phyloP scores from a whole-genome alignment of 129 eudicot species.

The Smallanthus sonchifolius region DNA sequence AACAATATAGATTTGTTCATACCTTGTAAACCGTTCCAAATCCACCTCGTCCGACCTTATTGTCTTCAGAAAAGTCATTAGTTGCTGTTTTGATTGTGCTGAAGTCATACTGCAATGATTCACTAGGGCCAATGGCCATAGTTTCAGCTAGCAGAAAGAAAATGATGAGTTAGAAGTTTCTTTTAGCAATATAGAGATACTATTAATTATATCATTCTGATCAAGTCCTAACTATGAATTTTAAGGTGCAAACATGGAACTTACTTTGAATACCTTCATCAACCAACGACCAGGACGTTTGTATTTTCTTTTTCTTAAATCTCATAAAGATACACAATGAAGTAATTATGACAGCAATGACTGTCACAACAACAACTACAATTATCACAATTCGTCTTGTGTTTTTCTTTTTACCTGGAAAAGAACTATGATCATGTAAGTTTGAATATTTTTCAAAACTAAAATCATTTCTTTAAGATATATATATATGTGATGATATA shows the following conservation, averaged over 20 bases:
- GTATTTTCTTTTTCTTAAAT: not conserved
- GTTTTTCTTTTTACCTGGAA: not conserved
- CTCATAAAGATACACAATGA: not conserved
- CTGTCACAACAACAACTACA: not conserved
- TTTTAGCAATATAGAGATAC: too few relatives aligned
- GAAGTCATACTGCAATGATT: not conserved
- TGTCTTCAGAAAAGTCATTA: not conserved
- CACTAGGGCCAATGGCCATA: not conserved
- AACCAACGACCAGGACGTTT: not conserved
- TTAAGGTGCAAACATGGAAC: not conserved
- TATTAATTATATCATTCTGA: too few relatives aligned
- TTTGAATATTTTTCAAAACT: not conserved
- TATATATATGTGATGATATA: too few relatives aligned
- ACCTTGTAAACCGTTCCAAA: constrained; percentile 8
- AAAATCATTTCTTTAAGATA: not conserved
- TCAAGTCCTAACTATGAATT: not conserved
- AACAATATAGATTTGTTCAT: not conserved
- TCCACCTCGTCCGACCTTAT: not conserved
- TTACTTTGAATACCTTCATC: not conserved
- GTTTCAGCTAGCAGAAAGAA: not conserved
- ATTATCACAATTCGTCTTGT: not conserved
- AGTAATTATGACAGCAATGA: not conserved
- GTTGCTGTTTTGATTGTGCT: constrained; percentile 1
- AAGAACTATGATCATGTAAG: not conserved
- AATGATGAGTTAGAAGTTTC: not conserved